A percentile compares a stretch with the other conserved stretches of the same genome.
phyloP scores from a whole-genome alignment of 805 yeast genomes.

The Candida khao-thaluensis region DNA sequence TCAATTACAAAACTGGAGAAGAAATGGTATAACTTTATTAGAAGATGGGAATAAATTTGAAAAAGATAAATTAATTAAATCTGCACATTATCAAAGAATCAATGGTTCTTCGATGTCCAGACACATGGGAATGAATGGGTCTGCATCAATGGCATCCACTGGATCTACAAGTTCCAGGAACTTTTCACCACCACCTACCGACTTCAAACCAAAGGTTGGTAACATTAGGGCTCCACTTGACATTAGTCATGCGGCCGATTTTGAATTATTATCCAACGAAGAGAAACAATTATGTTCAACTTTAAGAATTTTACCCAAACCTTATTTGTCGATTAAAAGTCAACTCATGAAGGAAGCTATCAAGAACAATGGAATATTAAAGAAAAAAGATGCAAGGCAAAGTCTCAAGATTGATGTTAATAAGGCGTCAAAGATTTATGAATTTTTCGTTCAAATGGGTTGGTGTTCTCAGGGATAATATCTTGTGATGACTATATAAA shows the following conservation, averaged over 20 bases:
- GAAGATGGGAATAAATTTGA: conserved; percentile 86
- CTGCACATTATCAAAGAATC: conserved; percentile 59
- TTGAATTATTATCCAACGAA: conserved; percentile 76
- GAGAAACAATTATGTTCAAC: conserved; percentile 85
- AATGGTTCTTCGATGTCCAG: conserved; percentile 28
- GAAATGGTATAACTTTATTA: conserved; percentile 79
- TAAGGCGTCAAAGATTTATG: conserved; percentile 85
- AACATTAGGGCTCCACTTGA: conserved; percentile 56
- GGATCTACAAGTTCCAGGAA: conserved; percentile 12
- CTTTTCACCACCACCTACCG: conserved; percentile 41
- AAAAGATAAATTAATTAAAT: conserved; percentile 74
- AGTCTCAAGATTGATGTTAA: conserved; percentile 79
- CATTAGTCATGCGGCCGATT: conserved; percentile 77
- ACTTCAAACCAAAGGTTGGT: conserved; percentile 43
- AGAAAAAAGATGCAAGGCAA: conserved; percentile 83
- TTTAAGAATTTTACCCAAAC: conserved; percentile 85
- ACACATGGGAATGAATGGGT: conserved; percentile 9
- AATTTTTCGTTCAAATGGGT: conserved; percentile 87
- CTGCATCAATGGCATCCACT: conserved; percentile 5
- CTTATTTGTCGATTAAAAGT: conserved; percentile 90
- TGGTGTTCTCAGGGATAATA: conserved; percentile 60
- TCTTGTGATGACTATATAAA: too few species aligned
- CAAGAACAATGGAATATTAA: conserved; percentile 78
- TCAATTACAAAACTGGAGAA: conserved; percentile 91
- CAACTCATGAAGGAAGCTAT: conserved; percentile 83